Evolutionary conservation across 2,329 filamentous ascomycete species (phyloP), one percentile per base, ranked within the genome.

Genomic region (Colletotrichum sp.): DNA sequence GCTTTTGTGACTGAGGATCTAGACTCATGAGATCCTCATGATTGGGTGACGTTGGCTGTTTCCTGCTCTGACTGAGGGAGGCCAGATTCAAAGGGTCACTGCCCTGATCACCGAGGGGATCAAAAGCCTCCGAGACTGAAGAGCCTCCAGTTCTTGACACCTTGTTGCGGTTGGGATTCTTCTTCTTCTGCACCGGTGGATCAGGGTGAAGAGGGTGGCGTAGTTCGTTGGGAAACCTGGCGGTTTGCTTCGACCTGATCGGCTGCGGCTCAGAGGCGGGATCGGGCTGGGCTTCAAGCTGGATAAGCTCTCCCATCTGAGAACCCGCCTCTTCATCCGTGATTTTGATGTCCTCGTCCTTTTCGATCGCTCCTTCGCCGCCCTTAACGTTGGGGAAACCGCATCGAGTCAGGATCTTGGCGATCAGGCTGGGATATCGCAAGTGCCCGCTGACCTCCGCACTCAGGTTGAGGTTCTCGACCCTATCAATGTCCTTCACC

Each of bases 401-500:
- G 79, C 90, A 92, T 55, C 86, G 85, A 22, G 84, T 83, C 44
- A 92, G 83, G 29, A 92, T 91, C 82, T 89, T 86, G 34, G 86
- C 86, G 9, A 88, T 88, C 16, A 91, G 82, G 2, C 83, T 82
- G 0, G 90, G 89, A 78, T 89, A 92, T 30, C 90, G 87, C 62
- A 90, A 81, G 78, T 92, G 90, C 6, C 89, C 89, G 78, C 84
- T 87, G 66, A 92, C 89, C n/a, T 88, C 85, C 7, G 86, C 86
- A 77, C 88, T 91, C 29, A 92, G 83, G 72, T 92, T 83, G 19
- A 91, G 80, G 77, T 91, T 91, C 77, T 89, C 83, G 81, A 97
- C 89, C 4, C 93, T 93, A 7, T 91, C 89, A 19, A 96, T 91
- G 11, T 89, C 90, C 73, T 92, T 80, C 29, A 98, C 91, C 36